These are phyloP conservation scores for Calonectria pauciramosa DNA, from an alignment of 2,329 filamentous ascomycete genomes.

Conservation along the genomic window DNA sequence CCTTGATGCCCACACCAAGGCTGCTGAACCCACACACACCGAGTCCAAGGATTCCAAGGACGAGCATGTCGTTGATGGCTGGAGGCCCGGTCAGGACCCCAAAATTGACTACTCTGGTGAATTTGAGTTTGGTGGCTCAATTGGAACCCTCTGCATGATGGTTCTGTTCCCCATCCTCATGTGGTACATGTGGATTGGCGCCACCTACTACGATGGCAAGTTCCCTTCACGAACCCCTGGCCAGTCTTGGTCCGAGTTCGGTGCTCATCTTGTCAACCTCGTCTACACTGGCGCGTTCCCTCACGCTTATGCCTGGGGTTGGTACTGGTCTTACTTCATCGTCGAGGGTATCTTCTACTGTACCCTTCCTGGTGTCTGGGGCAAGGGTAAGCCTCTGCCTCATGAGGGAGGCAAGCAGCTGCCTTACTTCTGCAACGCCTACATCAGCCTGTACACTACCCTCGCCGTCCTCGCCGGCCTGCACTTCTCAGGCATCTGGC, in stretches of 20 bases:
- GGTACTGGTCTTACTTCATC: constrained; percentile 95
- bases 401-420: constrained; percentile 89
- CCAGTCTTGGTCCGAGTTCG: constrained; percentile 80
- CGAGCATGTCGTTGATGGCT: constrained; percentile 62
- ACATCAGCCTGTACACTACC: constrained; percentile 89
- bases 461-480: constrained; percentile 78
- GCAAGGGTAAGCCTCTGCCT: constrained; percentile 88
- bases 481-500: constrained; percentile 88
- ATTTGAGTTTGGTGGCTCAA: constrained; percentile 89
- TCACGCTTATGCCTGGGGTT: constrained; percentile 84
- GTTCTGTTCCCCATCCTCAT: constrained; percentile 92
- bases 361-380: constrained; percentile 87
- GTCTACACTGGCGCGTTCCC: constrained; percentile 90
- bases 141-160: constrained; percentile 89
- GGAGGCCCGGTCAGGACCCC: constrained; percentile 71
- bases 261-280: constrained; percentile 76
- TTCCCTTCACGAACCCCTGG: constrained; percentile 77
- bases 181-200: constrained; percentile 99
- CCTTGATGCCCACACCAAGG: constrained; percentile 22
- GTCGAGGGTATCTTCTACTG: constrained; percentile 89
- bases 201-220: constrained; percentile 90
- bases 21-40: constrained; percentile 25
- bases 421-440: constrained; percentile 93
- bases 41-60: constrained; percentile 34
- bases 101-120: constrained; percentile 74